These are phyloP conservation scores for Plasmodium chabaudi DNA, from an alignment of 169 alveolate genomes.

Conservation along the genomic window DNA sequence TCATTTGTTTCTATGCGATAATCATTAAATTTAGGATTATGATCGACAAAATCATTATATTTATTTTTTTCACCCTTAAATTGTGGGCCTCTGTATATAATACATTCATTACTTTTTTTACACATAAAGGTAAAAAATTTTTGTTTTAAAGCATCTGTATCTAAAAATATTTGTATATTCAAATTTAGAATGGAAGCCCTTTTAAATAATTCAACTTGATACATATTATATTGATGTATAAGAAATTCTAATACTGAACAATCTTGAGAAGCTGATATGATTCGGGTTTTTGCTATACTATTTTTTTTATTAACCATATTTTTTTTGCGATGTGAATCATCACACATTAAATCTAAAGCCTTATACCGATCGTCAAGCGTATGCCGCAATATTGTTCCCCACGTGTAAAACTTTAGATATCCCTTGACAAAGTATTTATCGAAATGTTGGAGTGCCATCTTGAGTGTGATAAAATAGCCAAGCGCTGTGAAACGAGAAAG, in stretches of 20 bases:
- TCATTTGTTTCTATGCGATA: not conserved
- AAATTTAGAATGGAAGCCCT: constrained; percentile 20
- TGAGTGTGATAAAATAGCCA: constrained; percentile 32
- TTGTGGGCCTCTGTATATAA: constrained; percentile 42
- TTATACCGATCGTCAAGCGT: constrained; percentile 37
- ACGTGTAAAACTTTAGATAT: constrained; percentile 18
- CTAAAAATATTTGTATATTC: constrained; percentile 38
- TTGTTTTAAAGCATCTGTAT: constrained; percentile 7
- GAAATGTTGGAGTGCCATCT: constrained; percentile 31
- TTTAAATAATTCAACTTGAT: constrained; percentile 43
- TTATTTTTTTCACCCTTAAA: constrained; percentile 22
- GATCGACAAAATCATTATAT: not conserved
- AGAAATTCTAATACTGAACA: constrained; percentile 49
- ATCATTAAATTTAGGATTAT: constrained; percentile 10
- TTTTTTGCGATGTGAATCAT: constrained; percentile 6
- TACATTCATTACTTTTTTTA: constrained; percentile 1
- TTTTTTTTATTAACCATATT: constrained; percentile 32
- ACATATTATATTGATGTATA: constrained; percentile 32
- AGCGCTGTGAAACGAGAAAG: constrained; percentile 13
- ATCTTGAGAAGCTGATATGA: constrained; percentile 13
- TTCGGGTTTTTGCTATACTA: constrained; percentile 17
- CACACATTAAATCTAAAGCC: constrained; percentile 40
- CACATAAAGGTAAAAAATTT: constrained; percentile 51
- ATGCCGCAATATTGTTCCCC: constrained; percentile 41
- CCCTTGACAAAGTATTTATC: constrained; percentile 25